Conservation (phyloP, 169 alveolate genomes). For the Plasmodium yoelii region DNA sequence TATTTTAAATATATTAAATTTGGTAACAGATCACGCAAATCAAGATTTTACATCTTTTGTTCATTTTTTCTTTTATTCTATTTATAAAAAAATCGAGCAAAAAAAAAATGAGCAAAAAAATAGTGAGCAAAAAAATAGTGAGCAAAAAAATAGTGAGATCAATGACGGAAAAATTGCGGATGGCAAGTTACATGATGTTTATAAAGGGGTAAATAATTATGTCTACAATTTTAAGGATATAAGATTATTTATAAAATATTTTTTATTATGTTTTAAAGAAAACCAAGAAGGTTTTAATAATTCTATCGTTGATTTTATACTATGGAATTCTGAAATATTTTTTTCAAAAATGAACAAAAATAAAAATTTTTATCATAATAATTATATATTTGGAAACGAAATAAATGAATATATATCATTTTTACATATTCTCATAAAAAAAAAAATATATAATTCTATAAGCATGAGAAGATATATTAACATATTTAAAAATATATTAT, state of each 20-base stretch:
- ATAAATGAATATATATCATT: slow-evolving; percentile 17
- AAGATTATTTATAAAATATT: slow-evolving; percentile 17
- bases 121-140: too few species aligned
- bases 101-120: too few species aligned
- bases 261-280: slow-evolving; percentile 30
- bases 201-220: slow-evolving; percentile 13
- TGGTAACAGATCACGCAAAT: slow-evolving; percentile 9
- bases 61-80: slow-evolving; percentile 19
- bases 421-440: not conserved
- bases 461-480: slow-evolving; percentile 20
- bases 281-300: slow-evolving; percentile 14
- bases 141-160: too few species aligned
- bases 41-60: slow-evolving; percentile 13
- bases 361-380: slow-evolving; percentile 26
- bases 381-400: slow-evolving; percentile 35
- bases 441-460: slow-evolving; percentile 8
- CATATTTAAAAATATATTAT: slow-evolving; percentile 32
- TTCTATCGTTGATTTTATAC: slow-evolving; percentile 26
- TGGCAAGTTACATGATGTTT: not conserved
- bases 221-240: slow-evolving; percentile 47
- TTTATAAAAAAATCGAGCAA: slow-evolving; percentile 21
- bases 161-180: too few species aligned
- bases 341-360: slow-evolving; percentile 13
- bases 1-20: slow-evolving; percentile 15
- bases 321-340: slow-evolving; percentile 36